phyloP scores from a whole-genome alignment of 2,329 filamentous ascomycete species.

The Pestalotiopsis fici region DNA sequence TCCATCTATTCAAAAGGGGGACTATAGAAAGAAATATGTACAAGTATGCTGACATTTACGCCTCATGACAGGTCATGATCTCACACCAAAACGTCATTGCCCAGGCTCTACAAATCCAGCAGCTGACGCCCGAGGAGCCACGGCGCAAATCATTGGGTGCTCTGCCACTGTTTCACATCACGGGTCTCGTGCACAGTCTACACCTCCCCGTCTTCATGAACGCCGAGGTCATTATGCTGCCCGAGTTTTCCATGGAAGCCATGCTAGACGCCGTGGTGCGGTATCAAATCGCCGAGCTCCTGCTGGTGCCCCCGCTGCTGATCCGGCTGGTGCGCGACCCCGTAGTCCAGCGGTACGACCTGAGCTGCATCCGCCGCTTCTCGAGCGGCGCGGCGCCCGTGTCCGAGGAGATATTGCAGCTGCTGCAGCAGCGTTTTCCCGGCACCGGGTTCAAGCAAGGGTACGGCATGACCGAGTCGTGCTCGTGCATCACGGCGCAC shows the following conservation, averaged over 20 bases:
- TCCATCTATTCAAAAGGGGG: background rate
- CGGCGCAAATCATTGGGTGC: slow-evolving; percentile 53
- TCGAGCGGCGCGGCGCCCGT: slow-evolving; percentile 63
- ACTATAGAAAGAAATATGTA: too few relatives aligned
- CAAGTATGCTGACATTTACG: background rate
- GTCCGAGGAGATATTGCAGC: slow-evolving; percentile 55
- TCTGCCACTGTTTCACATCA: slow-evolving; percentile 64
- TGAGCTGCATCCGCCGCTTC: slow-evolving; percentile 55
- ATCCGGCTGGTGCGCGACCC: slow-evolving; percentile 62
- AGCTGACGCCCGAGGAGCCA: slow-evolving; percentile 49
- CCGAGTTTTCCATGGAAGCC: slow-evolving; percentile 60
- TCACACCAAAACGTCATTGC: slow-evolving; percentile 60
- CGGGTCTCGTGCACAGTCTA: slow-evolving; percentile 62
- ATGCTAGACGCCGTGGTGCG: slow-evolving; percentile 55
- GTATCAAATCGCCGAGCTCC: slow-evolving; percentile 55
- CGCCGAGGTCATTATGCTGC: slow-evolving; percentile 66
- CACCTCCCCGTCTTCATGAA: slow-evolving; percentile 65
- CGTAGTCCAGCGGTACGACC: slow-evolving; percentile 55
- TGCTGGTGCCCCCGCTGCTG: slow-evolving; percentile 62
- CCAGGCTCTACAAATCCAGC: slow-evolving; percentile 61
- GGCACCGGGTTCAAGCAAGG: slow-evolving; percentile 64
- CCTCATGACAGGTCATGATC: slow-evolving; percentile 39
- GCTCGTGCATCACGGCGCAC: slow-evolving; percentile 63
- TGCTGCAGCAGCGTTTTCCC: slow-evolving; percentile 57
- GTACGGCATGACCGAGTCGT: slow-evolving; percentile 70